Base-by-base conservation (phyloP, 2,329 filamentous ascomycete species). In the Talaromyces amestolkiae region DNA sequence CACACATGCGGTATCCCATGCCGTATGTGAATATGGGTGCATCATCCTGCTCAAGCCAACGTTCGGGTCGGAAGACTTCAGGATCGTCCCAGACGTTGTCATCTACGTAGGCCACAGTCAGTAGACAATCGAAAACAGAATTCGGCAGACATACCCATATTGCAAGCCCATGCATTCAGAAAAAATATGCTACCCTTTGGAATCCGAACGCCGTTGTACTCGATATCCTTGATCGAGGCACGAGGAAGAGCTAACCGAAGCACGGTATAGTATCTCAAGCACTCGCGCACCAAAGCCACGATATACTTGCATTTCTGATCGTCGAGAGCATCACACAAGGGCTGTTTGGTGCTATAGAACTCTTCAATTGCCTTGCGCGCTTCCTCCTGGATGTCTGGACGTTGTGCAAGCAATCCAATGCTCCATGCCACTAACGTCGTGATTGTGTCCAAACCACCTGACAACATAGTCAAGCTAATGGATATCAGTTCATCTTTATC, bases 401-500 rank as follows among this genome's bases (percentile, higher is more conserved):
- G 81, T 54, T 86, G 82, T 0, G 86, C 82, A 3, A 90, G 76
- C 33, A 88, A 78, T 0, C 83, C 86, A 60, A 90, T 81, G 70
- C 85, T 87, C 87, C 87, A 90, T 4, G 87, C 85, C 1, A 90
- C 83, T 5, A 88, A 79, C 0, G 87, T 89, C 1, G 87, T 89
- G 41, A 90, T 83, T 0, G 88, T 90, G 68, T 90, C 88, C 3
- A 90, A 78, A 0, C 88, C 88, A 0, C 87, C 88, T 0, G 86
- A 87, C 4, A 90, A 77, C 88, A 91, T 90, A 0, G 87, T 90
- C 67, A 90, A 74, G 67, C 85, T 88, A 69, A 90, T 90, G 0
- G 85, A 87, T 0, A 83, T 88, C 41, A 90, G 79, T 68, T 90
- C 88, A 59, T 85, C 86, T 45, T 82, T 81, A 75, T 85, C 88